A percentile compares a stretch with the other conserved stretches of the same genome.
Evolutionary conservation across 208 protist genomes (phyloP).

Genomic region (Leishmania tropica): DNA sequence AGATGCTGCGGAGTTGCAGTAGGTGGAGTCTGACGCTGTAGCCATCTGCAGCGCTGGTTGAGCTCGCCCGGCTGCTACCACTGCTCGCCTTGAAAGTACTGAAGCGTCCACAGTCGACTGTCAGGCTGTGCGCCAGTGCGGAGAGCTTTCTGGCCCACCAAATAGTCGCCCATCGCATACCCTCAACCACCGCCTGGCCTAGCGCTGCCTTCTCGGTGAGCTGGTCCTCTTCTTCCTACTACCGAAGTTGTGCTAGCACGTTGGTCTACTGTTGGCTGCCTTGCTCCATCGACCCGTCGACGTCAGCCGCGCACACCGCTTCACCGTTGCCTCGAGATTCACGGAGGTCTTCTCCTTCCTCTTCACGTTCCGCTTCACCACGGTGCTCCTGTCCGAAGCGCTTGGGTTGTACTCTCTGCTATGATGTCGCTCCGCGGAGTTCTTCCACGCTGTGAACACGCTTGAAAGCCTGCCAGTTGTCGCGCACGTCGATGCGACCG

Average conservation of each 20-base stretch:
- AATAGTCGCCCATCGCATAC: not conserved
- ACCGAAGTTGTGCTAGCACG: not conserved
- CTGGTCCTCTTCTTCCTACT: not conserved
- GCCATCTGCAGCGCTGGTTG: not conserved
- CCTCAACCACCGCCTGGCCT: not conserved
- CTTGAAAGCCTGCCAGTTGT: not conserved
- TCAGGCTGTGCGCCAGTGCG: not conserved
- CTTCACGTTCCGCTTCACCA: not conserved
- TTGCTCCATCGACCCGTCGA: not conserved
- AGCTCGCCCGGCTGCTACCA: not conserved
- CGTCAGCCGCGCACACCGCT: not conserved
- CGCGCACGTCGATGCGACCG: not conserved
- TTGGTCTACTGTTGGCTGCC: not conserved
- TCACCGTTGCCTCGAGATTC: not conserved
- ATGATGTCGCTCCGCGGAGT: not conserved
- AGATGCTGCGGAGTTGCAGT: not conserved
- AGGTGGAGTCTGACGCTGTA: not conserved
- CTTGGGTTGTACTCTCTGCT: not conserved
- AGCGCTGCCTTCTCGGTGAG: not conserved
- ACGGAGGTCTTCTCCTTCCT: not conserved
- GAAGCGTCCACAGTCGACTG: not conserved
- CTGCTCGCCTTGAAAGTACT: not conserved
- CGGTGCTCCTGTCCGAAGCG: not conserved
- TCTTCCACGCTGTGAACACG: not conserved
- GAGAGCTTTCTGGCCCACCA: slow-evolving; percentile 1